Percentiles rank a stretch among this genome's conserved stretches.
Evolutionary conservation across 345 rosid species (phyloP).

Genomic region (Punica granatum): DNA sequence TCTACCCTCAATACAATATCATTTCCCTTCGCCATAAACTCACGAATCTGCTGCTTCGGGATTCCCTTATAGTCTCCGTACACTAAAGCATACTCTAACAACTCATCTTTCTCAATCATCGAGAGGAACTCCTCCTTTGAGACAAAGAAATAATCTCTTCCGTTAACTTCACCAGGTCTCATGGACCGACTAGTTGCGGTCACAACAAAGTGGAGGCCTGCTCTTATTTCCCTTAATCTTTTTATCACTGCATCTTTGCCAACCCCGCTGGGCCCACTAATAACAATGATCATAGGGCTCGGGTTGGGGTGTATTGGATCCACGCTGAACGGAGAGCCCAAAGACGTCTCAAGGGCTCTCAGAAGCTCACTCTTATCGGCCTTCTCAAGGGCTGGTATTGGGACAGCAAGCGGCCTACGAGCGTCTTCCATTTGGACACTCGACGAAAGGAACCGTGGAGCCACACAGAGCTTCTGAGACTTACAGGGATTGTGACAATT

Average conservation of each 20-base stretch:
- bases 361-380: constrained; percentile 45
- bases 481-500: neutral
- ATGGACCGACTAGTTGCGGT: constrained; percentile 75
- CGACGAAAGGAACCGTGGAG: constrained; percentile 22
- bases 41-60: constrained; percentile 73
- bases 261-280: constrained; percentile 88
- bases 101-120: constrained; percentile 66
- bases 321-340: constrained; percentile 42
- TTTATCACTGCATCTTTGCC: constrained; percentile 90
- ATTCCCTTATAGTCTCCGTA: constrained; percentile 93
- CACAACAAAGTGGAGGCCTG: constrained; percentile 68
- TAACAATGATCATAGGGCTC: constrained; percentile 58
- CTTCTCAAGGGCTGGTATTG: constrained; percentile 34
- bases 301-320: constrained; percentile 44
- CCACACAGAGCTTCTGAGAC: constrained; percentile 9
- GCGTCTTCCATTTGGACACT: constrained; percentile 43
- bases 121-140: constrained; percentile 57
- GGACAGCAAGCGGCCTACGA: constrained; percentile 26
- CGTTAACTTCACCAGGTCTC: constrained; percentile 74
- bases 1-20: constrained; percentile 86
- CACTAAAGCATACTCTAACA: constrained; percentile 79
- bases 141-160: constrained; percentile 74
- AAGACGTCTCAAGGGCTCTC: constrained; percentile 62
- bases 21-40: constrained; percentile 58
- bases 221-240: constrained; percentile 46